Evolutionary conservation across 495 filamentous ascomycete species (phyloP).

Genomic region (Tuber indicum): DNA sequence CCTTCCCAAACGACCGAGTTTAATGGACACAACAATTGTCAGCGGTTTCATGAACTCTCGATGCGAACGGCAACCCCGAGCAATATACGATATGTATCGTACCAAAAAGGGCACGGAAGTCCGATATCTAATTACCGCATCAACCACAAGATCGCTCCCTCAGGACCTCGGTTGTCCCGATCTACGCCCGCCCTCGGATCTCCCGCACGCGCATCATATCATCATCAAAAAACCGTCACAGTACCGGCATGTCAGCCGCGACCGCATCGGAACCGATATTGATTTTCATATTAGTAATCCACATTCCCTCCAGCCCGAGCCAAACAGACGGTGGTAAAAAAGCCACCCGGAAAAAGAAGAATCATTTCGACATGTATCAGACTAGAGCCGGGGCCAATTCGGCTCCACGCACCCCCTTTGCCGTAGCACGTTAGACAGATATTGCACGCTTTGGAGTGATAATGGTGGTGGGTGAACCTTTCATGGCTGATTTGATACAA

Average conservation of each 20-base stretch:
- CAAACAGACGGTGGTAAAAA: neutral
- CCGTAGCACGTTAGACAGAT: neutral
- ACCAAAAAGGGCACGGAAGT: too few relatives aligned
- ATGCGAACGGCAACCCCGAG: too few relatives aligned
- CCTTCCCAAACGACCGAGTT: too few relatives aligned
- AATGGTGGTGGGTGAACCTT: neutral
- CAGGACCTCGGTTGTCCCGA: neutral
- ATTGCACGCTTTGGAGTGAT: neutral
- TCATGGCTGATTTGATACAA: neutral
- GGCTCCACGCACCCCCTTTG: neutral
- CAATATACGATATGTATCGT: too few relatives aligned
- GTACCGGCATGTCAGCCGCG: neutral
- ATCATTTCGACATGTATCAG: neutral
- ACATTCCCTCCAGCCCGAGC: neutral
- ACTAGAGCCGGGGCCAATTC: neutral
- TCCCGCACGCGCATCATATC: neutral
- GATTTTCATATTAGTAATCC: neutral
- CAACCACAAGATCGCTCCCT: neutral
- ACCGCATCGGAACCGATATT: neutral
- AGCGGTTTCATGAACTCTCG: too few relatives aligned
- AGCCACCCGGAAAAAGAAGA: neutral
- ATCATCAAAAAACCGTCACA: neutral
- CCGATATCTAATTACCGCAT: neutral
- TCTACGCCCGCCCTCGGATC: neutral
- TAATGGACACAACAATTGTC: too few relatives aligned